Percentiles rank a stretch among this genome's conserved stretches.
phyloP scores from a whole-genome alignment of 2,329 filamentous ascomycete species.

The Colletotrichum echinochloae region DNA sequence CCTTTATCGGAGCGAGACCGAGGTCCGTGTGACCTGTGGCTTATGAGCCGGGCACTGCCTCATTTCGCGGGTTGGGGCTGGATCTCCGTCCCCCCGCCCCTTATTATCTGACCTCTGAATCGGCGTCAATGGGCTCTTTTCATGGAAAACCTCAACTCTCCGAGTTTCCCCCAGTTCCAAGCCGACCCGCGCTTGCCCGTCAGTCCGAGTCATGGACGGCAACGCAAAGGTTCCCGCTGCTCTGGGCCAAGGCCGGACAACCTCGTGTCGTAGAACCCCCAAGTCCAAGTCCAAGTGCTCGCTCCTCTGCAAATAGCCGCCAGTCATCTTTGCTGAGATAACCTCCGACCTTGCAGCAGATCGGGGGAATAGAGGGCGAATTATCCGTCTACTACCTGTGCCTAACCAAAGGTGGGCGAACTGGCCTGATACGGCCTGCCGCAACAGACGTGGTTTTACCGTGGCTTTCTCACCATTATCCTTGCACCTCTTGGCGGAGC shows the following conservation, averaged over 20 bases:
- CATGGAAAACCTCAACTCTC: neutral
- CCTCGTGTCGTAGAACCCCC: neutral
- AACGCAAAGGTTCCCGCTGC: neutral
- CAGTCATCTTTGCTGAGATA: neutral
- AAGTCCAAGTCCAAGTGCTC: neutral
- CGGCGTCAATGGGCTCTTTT: too few relatives aligned
- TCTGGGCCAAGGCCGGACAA: neutral
- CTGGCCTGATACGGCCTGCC: neutral
- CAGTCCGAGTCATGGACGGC: neutral
- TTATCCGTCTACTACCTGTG: neutral
- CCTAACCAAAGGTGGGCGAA: neutral
- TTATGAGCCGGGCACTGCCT: too few relatives aligned
- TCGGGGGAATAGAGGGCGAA: neutral
- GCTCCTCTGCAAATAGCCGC: neutral
- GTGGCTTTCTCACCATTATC: neutral
- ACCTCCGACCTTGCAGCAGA: neutral
- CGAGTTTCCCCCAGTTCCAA: neutral
- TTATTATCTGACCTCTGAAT: neutral
- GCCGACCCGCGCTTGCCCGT: neutral
- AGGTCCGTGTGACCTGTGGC: neutral
- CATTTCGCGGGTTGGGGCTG: too few relatives aligned
- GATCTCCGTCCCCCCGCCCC: neutral
- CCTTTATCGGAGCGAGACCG: neutral
- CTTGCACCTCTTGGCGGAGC: neutral
- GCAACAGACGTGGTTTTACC: neutral